A percentile compares a stretch with the other conserved stretches of the same genome.
Conservation (phyloP, 1,139 yeast species). For the Eremothecium sinecaudum region DNA sequence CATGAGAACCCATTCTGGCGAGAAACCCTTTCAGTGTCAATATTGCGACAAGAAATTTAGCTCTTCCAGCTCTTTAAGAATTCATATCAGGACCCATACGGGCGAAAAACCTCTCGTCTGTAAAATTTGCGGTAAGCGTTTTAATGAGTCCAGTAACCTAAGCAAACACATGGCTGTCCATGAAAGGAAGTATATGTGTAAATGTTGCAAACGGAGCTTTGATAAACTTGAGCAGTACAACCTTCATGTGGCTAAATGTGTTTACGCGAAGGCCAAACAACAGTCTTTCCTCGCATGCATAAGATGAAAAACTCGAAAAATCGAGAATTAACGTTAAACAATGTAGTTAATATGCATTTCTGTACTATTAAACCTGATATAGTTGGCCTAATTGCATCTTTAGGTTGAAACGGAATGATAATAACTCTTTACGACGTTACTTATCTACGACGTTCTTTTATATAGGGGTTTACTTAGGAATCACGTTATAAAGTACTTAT, state of each 20-base stretch:
- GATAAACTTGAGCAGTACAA: constrained; percentile 8
- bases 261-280: not conserved
- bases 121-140: constrained; percentile 73
- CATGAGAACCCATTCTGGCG: constrained; percentile 81
- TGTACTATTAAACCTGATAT: no score
- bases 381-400: no score
- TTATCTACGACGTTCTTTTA: no score
- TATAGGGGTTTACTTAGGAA: no score
- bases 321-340: no score
- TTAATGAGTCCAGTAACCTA: constrained; percentile 81
- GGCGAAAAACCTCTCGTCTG: constrained; percentile 87
- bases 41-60: constrained; percentile 60
- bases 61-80: constrained; percentile 44
- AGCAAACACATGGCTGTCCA: constrained; percentile 80
- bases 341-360: no score
- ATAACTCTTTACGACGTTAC: no score
- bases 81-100: constrained; percentile 75
- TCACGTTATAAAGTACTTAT: no score
- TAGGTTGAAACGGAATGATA: no score
- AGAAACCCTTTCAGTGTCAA: constrained; percentile 63
- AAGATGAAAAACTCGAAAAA: no score
- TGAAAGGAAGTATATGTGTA: constrained; percentile 11
- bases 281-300: not conserved
- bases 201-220: constrained; percentile 9
- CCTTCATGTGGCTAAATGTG: constrained; percentile 2